phyloP scores from a whole-genome alignment of 169 alveolate species.

The Cryptosporidium sp. region DNA sequence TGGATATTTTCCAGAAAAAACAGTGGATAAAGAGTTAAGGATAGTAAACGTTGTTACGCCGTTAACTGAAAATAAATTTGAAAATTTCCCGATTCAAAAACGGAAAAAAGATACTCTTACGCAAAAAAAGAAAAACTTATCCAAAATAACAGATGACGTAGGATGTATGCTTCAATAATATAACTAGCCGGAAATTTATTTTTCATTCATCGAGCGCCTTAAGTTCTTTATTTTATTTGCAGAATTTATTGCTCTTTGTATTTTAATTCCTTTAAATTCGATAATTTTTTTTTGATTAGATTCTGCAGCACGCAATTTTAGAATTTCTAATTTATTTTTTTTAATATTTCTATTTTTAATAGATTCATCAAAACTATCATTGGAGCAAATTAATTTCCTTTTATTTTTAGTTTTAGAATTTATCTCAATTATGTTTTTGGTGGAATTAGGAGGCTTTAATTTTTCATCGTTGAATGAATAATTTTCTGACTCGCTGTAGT shows the following conservation, averaged over 20 bases:
- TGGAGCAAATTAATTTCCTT: neutral
- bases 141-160: neutral
- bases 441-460: neutral
- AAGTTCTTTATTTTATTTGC: constrained; percentile 4
- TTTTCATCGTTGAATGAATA: neutral
- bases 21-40: constrained; percentile 3
- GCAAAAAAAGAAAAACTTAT: neutral
- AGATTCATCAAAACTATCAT: neutral
- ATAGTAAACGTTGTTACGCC: constrained; percentile 30
- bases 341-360: neutral
- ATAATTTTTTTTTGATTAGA: constrained; percentile 10
- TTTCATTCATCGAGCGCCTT: neutral
- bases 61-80: neutral
- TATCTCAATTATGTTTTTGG: neutral
- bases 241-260: constrained; percentile 6
- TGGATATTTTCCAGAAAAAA: constrained; percentile 22
- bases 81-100: neutral
- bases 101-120: neutral
- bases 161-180: constrained; percentile 15
- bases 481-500: neutral
- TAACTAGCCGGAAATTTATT: neutral
- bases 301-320: constrained; percentile 62
- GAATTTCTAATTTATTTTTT: neutral
- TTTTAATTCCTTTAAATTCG: neutral
- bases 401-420: neutral